Percentiles rank a stretch among this genome's conserved stretches.
Evolutionary conservation across 164 flowering plant species (phyloP).

Genomic region (Protea cynaroides): DNA sequence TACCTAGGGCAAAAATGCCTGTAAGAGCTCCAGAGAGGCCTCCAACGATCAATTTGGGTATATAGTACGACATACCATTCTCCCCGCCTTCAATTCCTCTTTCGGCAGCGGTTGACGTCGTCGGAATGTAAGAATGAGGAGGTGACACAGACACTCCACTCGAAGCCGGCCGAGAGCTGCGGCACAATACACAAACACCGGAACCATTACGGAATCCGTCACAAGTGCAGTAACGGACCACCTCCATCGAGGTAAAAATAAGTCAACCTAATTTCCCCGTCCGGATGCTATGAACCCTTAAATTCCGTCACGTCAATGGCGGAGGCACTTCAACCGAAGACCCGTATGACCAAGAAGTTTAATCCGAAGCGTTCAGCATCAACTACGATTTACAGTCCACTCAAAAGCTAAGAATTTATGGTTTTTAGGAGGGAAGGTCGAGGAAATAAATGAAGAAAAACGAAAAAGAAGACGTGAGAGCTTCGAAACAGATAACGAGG

Average conservation of each 20-base stretch:
- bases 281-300: neutral
- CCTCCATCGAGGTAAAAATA: conserved; percentile 6
- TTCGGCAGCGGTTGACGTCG: conserved; percentile 14
- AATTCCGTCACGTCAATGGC: conserved; percentile 3
- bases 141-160: no score
- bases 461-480: neutral
- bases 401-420: neutral
- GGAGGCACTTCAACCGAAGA: conserved; percentile 3
- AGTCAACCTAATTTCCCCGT: neutral
- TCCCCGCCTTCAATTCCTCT: conserved; percentile 9
- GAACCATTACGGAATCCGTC: neutral
- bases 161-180: no score
- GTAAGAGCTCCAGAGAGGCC: conserved; percentile 50
- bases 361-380: neutral
- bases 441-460: neutral
- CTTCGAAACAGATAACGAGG: neutral
- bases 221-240: conserved; percentile 9
- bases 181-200: conserved; percentile 10
- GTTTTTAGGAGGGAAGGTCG: neutral
- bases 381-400: neutral
- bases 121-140: conserved; percentile 3
- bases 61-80: conserved; percentile 13
- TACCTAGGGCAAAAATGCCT: conserved; percentile 49
- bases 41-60: conserved; percentile 30
- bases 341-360: conserved; percentile 4